These are phyloP conservation scores for Hanseniaspora taiwanica DNA, from an alignment of 805 yeast genomes.

Conservation along the genomic window DNA sequence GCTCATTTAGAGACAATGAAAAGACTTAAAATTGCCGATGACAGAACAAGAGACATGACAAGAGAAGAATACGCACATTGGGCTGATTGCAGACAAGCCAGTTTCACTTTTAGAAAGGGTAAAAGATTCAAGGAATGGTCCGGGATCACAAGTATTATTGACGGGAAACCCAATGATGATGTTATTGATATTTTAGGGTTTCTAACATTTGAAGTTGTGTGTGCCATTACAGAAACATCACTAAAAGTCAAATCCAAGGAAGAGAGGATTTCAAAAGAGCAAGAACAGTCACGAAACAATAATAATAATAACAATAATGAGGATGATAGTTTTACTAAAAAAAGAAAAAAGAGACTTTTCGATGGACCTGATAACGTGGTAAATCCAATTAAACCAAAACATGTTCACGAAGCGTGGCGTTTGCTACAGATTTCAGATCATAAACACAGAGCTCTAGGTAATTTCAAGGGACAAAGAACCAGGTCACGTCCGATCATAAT, in stretches of 20 bases:
- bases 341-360: conserved; percentile 48
- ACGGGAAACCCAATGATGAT: conserved; percentile 88
- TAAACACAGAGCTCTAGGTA: conserved; percentile 49
- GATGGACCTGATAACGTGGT: conserved; percentile 83
- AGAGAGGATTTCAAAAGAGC: conserved; percentile 31
- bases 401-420: conserved; percentile 85
- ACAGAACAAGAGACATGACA: conserved; percentile 86
- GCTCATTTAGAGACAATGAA: conserved; percentile 82
- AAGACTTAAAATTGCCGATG: conserved; percentile 84
- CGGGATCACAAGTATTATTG: conserved; percentile 69
- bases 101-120: conserved; percentile 89
- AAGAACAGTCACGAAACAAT: conserved; percentile 24
- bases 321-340: conserved; percentile 26
- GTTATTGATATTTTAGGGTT: conserved; percentile 93
- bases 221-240: conserved; percentile 87
- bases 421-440: conserved; percentile 47
- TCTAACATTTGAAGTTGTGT: conserved; percentile 90
- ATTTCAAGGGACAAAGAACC: conserved; percentile 43
- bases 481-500: conserved; percentile 24
- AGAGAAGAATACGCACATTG: conserved; percentile 96
- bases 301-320: conserved; percentile 20
- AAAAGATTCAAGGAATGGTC: conserved; percentile 96
- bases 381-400: conserved; percentile 64
- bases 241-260: conserved; percentile 63
- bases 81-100: conserved; percentile 97